phyloP scores from a whole-genome alignment of 371 early-diverging fungal genomes.

The Rhizomucor pusillus region DNA sequence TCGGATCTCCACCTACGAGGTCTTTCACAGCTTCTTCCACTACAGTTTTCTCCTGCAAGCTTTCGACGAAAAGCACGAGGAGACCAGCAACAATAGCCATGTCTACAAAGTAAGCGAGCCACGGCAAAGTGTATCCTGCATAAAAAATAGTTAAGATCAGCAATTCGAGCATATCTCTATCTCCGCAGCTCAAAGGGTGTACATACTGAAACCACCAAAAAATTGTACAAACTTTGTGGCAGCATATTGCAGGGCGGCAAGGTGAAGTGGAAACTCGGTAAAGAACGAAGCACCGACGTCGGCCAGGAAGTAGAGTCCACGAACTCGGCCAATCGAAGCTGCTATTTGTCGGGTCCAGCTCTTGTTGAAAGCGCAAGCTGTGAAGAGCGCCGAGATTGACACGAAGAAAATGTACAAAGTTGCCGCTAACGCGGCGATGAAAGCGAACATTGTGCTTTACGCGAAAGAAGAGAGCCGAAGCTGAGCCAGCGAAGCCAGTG shows the following conservation, averaged over 20 bases:
- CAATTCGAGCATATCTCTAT: too few species aligned
- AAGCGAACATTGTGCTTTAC: conserved; percentile 6
- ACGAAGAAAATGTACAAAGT: conserved; percentile 12
- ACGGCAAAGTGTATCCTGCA: conserved; percentile 24
- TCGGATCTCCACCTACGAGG: conserved; percentile 10
- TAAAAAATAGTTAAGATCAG: not conserved
- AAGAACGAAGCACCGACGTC: conserved; percentile 15
- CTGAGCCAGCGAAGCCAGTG: not conserved
- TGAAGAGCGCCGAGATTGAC: conserved; percentile 3
- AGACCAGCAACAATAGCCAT: conserved; percentile 15
- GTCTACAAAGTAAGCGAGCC: conserved; percentile 20
- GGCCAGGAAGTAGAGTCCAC: conserved; percentile 8
- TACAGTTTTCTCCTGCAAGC: conserved; percentile 16
- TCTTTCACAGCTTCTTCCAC: conserved; percentile 23
- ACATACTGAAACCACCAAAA: conserved; percentile 34
- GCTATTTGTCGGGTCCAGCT: conserved; percentile 6
- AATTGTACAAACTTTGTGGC: conserved; percentile 6
- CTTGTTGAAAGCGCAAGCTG: conserved; percentile 13
- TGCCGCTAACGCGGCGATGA: conserved; percentile 16
- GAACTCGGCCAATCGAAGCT: not conserved
- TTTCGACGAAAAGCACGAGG: conserved; percentile 23
- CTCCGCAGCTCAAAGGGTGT: not conserved
- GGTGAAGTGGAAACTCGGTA: conserved; percentile 29
- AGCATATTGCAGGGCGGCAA: conserved; percentile 19
- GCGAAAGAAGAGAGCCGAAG: not conserved